Evolutionary conservation across 2,329 filamentous ascomycete genomes (phyloP).

Genomic region (Cercospora sp.): DNA sequence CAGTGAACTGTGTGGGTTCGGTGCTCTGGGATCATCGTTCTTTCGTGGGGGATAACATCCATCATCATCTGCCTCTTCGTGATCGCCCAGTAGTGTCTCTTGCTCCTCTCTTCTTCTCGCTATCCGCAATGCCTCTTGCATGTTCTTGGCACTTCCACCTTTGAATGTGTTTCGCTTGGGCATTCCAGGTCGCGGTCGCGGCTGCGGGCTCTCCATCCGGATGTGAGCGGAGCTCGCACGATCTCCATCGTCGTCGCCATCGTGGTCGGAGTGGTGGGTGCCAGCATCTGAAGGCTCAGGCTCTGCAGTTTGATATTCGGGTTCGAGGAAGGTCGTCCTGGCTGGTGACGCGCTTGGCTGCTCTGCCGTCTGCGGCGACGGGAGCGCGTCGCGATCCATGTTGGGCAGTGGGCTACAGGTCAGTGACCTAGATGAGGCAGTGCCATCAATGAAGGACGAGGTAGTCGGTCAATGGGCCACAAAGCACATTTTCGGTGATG

Average conservation of each 20-base stretch:
- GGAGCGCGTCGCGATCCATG: background rate
- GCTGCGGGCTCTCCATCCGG: slow-evolving; percentile 29
- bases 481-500: background rate
- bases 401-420: background rate
- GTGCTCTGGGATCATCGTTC: slow-evolving; percentile 44
- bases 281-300: slow-evolving; percentile 10
- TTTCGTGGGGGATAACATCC: slow-evolving; percentile 45
- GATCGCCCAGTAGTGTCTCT: slow-evolving; percentile 49
- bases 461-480: background rate
- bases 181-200: slow-evolving; percentile 32
- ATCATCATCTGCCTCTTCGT: slow-evolving; percentile 50
- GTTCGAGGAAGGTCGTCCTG: slow-evolving; percentile 1
- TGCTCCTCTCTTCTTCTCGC: slow-evolving; percentile 51
- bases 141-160: slow-evolving; percentile 39
- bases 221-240: slow-evolving; percentile 31
- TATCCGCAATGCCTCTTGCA: slow-evolving; percentile 43
- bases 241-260: slow-evolving; percentile 19
- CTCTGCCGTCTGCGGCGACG: background rate
- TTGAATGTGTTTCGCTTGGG: slow-evolving; percentile 32
- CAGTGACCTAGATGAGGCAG: background rate
- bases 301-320: slow-evolving; percentile 13
- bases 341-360: background rate
- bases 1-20: slow-evolving; percentile 62
- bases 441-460: background rate
- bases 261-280: background rate